Base-by-base conservation (phyloP, 352 stramenopile genomes). In the Phytophthora podocarpi region DNA sequence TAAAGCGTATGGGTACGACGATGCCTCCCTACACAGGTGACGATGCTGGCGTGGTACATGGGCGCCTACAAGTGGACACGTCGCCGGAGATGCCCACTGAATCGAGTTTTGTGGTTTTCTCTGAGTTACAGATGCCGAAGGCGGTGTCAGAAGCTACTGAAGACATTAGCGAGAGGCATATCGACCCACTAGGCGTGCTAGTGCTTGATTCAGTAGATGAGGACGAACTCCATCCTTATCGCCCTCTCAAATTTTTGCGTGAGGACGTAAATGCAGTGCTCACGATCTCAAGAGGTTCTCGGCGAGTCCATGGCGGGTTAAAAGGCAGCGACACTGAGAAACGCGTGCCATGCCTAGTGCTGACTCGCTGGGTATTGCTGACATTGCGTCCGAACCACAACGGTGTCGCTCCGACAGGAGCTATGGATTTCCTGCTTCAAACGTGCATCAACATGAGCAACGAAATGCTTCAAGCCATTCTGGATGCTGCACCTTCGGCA, bases 51-150 rank as follows among this genome's bases (percentile, higher is more conserved):
- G 62, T 76, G 20, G 18, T 70, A n/a, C 63, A 73, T 36, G 32
- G 57, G 10, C 63, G 63, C 6, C 39, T 75, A 42, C 47, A 71
- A 20, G 28, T 76, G 31, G 53, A 70, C 16, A 59, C 58, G 12
- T 42, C 50, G 23, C 60, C 64, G 10, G 52, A 70, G 11, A 31
- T 74, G 31, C 61, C 61, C 13, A 68, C 65, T 9, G 72, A 81
- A 55, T 57, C 58, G 10, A 78, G 64, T 47, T 64, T 70, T 23
- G 69, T 78, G 28, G 48, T 78, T 24, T 78, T 81, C 41, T 60
- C 64, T 0, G 59, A 80, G 34, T 13, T 72, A 10, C 34, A 65
- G 12, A 30, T 40, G 47, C 59, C 47, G 13, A 58, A 56, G 2
- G 32, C 45, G 13, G 5, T 6, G 10, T 15, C 28, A 11, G 32